phyloP scores from a whole-genome alignment of 2,329 filamentous ascomycete species.

The Amphichorda felina region DNA sequence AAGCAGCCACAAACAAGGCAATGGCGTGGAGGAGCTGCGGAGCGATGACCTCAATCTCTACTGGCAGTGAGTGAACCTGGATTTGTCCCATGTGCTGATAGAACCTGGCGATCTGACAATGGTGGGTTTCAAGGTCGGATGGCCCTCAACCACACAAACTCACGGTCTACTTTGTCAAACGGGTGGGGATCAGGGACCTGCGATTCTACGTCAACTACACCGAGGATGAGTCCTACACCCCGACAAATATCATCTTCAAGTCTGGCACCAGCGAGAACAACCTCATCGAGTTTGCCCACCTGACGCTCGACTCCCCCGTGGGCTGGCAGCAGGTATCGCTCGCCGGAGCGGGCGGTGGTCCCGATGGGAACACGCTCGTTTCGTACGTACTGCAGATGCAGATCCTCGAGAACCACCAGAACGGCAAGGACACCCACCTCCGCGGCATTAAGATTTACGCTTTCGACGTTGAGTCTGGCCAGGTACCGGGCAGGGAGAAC shows the following conservation, averaged over 20 bases:
- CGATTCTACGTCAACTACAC: constrained; percentile 85
- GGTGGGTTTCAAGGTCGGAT: too few species aligned
- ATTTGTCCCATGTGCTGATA: too few species aligned
- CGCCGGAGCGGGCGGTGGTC: constrained; percentile 39
- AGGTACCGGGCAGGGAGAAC: constrained; percentile 24
- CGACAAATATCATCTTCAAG: constrained; percentile 79
- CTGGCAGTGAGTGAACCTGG: constrained; percentile 53
- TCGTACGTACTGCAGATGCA: constrained; percentile 85
- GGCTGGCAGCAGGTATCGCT: constrained; percentile 85
- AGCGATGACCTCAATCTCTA: constrained; percentile 61
- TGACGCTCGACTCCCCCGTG: constrained; percentile 65
- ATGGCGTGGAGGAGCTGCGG: constrained; percentile 64
- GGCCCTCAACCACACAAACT: constrained; percentile 74
- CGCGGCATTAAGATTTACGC: constrained; percentile 81
- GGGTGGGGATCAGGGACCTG: constrained; percentile 66
- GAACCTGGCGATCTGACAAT: too few species aligned
- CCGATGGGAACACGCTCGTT: constrained; percentile 62
- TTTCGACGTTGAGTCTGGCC: constrained; percentile 35
- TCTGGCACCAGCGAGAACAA: constrained; percentile 89
- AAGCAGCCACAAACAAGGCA: constrained; percentile 70
- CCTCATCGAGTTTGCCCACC: constrained; percentile 73
- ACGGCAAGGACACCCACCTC: constrained; percentile 98
- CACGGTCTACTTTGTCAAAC: constrained; percentile 77
- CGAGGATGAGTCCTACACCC: constrained; percentile 91
- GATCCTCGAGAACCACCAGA: constrained; percentile 94